phyloP scores from a whole-genome alignment of 2,329 filamentous ascomycete genomes.

The Phyllosticta capitalensis region DNA sequence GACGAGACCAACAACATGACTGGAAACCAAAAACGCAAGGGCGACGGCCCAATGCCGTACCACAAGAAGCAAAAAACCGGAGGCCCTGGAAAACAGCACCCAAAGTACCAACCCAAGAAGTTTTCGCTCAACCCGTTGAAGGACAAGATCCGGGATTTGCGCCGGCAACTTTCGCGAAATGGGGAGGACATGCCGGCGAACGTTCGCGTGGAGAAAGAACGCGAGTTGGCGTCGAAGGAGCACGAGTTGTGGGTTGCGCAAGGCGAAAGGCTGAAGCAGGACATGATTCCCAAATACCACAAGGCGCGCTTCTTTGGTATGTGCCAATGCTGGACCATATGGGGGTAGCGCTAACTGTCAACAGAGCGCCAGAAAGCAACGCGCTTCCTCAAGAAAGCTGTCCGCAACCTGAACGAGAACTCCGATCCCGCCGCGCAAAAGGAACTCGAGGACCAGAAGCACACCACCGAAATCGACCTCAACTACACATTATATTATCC shows the following conservation, averaged over 20 bases:
- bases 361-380: conserved; percentile 64
- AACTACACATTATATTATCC: conserved; percentile 68
- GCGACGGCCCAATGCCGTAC: not conserved
- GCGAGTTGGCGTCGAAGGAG: conserved; percentile 59
- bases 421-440: conserved; percentile 44
- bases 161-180: conserved; percentile 53
- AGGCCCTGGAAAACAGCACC: conserved; percentile 20
- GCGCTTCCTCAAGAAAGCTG: conserved; percentile 55
- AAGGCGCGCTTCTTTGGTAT: conserved; percentile 78
- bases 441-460: conserved; percentile 49
- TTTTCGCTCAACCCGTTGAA: conserved; percentile 51
- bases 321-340: conserved; percentile 18
- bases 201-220: conserved; percentile 58
- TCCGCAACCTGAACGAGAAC: conserved; percentile 44
- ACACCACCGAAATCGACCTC: conserved; percentile 62
- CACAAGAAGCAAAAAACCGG: conserved; percentile 15
- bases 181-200: conserved; percentile 55
- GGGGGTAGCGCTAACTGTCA: conserved; percentile 1
- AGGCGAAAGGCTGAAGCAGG: conserved; percentile 51
- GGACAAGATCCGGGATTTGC: conserved; percentile 61
- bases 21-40: conserved; percentile 2
- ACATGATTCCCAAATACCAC: conserved; percentile 71
- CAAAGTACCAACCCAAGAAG: conserved; percentile 9
- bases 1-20: not conserved
- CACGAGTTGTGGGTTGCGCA: conserved; percentile 51